Base-by-base conservation (phyloP, 192 early-diverging fungal genomes). In the Mortierella hygrophila region DNA sequence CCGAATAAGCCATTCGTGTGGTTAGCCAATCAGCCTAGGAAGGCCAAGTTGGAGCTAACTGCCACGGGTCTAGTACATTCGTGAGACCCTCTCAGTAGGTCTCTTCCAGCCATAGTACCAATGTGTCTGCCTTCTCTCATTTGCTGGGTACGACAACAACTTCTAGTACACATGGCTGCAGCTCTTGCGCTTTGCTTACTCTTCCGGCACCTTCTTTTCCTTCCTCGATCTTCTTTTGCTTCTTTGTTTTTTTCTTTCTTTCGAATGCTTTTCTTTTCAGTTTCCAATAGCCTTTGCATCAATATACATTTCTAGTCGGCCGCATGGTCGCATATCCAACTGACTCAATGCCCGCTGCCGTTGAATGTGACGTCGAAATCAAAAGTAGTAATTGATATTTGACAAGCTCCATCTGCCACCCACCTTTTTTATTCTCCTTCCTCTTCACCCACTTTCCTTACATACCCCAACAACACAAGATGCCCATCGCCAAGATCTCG, bases 401-500 rank as follows among this genome's bases (percentile, higher is more conserved):
- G 44, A 46, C 44, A 11, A 46, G 13, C 44, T 46, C 44, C 44
- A 13, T 13, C 44, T 46, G 44, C 44, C 44, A 46, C 44, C 44
- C 44, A 46, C 11, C 11, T 21, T 54, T 18, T 23, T 54, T 21
- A 35, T 54, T 23, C 5, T 54, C 18, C 16, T 6, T 54, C 18
- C 6, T 23, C 52, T 54, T 21, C 52, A 54, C 52, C 16, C 18
- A 16, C 16, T 8, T 54, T 44, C 8, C 26, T 44, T 65, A n/a
- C 7, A 4, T 52, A 38, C 44, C n/a, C 89, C 38, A 87, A 91
- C 49, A 89, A 88, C 4, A 35, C 16, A 88, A 73, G 63, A 95
- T 96, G 94, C 93, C 94, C 72, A 82, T 82, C 35, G 93, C 96
- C 70, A 97, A 95, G 78, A 99, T 97, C 86, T 93, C 96, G 18